Percentiles rank a stretch among this genome's conserved stretches.
phyloP scores from a whole-genome alignment of 257 asterid genomes.

The Anisodus tanguticus region DNA sequence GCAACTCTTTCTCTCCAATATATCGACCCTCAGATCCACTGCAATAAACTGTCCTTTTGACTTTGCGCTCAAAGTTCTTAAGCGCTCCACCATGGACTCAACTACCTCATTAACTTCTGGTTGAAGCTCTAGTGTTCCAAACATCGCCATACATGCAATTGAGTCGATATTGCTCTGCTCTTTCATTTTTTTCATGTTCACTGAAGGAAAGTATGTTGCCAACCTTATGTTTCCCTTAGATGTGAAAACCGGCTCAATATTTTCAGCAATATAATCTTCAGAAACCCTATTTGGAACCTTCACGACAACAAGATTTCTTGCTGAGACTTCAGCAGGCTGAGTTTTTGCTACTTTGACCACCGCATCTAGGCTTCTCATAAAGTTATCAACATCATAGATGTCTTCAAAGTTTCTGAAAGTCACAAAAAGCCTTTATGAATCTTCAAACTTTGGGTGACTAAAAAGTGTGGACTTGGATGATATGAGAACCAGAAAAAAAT shows the following conservation, averaged over 20 bases:
- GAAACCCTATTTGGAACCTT: slow-evolving; percentile 88
- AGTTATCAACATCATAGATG: slow-evolving; percentile 64
- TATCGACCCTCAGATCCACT: slow-evolving; percentile 31
- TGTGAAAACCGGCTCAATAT: slow-evolving; percentile 73
- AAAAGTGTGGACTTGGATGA: background rate
- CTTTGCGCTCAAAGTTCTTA: slow-evolving; percentile 16
- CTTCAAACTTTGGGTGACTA: background rate
- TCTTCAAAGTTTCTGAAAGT: slow-evolving; percentile 72
- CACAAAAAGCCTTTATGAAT: background rate
- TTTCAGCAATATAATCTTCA: slow-evolving; percentile 72
- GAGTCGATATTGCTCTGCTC: slow-evolving; percentile 62
- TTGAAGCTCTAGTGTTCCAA: slow-evolving; percentile 27
- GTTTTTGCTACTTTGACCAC: slow-evolving; percentile 73
- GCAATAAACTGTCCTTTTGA: slow-evolving; percentile 30
- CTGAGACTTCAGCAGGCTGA: slow-evolving; percentile 59
- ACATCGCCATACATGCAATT: slow-evolving; percentile 36
- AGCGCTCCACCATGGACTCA: slow-evolving; percentile 29
- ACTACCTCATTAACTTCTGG: slow-evolving; percentile 30
- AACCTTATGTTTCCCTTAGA: slow-evolving; percentile 80
- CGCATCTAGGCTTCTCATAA: slow-evolving; percentile 70
- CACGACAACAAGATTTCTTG: slow-evolving; percentile 73
- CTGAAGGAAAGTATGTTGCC: slow-evolving; percentile 85
- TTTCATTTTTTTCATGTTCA: slow-evolving; percentile 79
- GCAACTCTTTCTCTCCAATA: slow-evolving; percentile 24
- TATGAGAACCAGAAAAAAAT: background rate